phyloP scores from a whole-genome alignment of 2,329 filamentous ascomycete genomes.

The Penicillium sp. region DNA sequence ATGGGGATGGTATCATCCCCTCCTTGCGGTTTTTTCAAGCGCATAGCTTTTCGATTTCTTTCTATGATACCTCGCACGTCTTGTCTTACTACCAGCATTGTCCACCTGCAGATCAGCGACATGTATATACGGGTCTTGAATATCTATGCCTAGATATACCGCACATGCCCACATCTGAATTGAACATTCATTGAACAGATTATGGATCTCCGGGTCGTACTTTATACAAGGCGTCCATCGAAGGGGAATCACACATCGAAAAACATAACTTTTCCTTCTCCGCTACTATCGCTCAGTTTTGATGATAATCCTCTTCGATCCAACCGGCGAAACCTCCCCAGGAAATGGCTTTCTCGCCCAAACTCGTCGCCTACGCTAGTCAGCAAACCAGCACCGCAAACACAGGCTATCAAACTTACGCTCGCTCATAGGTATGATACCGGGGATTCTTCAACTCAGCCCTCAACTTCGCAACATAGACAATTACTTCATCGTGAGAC shows the following conservation, averaged over 20 bases:
- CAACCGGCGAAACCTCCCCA: background rate
- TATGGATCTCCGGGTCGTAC: background rate
- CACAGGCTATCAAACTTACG: constrained; percentile 9
- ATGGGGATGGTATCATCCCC: background rate
- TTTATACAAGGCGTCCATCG: background rate
- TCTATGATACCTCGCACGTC: constrained; percentile 6
- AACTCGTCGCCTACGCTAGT: constrained; percentile 16
- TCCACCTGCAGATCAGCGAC: background rate
- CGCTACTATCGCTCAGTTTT: background rate
- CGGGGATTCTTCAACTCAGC: constrained; percentile 20
- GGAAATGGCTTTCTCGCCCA: constrained; percentile 14
- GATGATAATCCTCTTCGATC: background rate
- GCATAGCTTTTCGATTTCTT: background rate
- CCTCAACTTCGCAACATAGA: constrained; percentile 22
- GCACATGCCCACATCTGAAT: background rate
- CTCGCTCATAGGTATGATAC: constrained; percentile 22
- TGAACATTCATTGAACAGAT: background rate
- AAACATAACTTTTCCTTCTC: background rate
- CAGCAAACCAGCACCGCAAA: background rate
- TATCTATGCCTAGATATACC: background rate
- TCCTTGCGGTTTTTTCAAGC: background rate
- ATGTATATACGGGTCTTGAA: background rate
- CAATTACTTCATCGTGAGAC: constrained; percentile 19
- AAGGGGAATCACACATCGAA: background rate
- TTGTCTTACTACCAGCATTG: background rate